Percentiles rank a stretch among this genome's conserved stretches.
These are phyloP conservation scores for Trametes sanguinea DNA, from an alignment of 768 basidiomycete genomes.

Conservation along the genomic window DNA sequence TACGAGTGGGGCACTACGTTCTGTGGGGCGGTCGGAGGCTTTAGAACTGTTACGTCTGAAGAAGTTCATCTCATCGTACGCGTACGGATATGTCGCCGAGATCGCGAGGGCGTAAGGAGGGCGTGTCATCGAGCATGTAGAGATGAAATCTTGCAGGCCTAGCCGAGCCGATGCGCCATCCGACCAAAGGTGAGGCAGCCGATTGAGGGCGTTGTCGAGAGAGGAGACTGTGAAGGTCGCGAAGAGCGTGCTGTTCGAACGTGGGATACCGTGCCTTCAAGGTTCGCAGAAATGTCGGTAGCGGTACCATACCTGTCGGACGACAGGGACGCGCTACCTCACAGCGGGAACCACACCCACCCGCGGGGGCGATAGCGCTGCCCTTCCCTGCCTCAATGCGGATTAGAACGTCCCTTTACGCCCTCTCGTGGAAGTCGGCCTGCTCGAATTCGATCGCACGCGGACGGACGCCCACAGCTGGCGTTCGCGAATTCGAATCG, in stretches of 20 bases:
- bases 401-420: too few relatives aligned
- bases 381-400: too few relatives aligned
- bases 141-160: too few relatives aligned
- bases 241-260: neutral
- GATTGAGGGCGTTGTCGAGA: neutral
- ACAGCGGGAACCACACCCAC: neutral
- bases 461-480: neutral
- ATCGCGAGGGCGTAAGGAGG: neutral
- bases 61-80: neutral
- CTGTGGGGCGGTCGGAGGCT: neutral
- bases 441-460: too few relatives aligned
- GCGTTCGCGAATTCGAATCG: neutral
- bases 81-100: constrained; percentile 4
- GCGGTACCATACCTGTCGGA: neutral
- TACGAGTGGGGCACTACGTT: neutral
- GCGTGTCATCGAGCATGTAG: neutral
- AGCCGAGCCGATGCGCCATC: too few relatives aligned
- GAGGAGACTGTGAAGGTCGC: neutral
- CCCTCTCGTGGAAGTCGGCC: too few relatives aligned
- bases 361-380: constrained; percentile 9
- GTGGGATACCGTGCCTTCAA: neutral
- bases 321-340: neutral
- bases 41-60: constrained; percentile 7
- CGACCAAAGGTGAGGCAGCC: too few relatives aligned
- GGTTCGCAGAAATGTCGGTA: constrained; percentile 7